phyloP scores from a whole-genome alignment of 129 eudicot species.

The Smallanthus sonchifolius region DNA sequence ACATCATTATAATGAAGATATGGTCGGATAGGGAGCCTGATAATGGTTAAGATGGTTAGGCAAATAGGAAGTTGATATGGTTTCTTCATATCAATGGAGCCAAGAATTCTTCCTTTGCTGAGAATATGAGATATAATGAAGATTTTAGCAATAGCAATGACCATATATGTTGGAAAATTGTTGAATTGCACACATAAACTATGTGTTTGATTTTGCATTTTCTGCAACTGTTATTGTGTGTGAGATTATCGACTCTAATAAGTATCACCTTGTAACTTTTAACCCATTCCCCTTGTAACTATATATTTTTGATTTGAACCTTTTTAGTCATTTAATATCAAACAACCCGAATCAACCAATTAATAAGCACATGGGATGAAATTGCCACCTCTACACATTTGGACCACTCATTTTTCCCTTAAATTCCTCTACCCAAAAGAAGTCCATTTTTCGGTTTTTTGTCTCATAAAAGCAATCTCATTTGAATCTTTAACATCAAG shows the following conservation, averaged over 20 bases:
- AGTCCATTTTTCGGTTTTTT: not conserved
- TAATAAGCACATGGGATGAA: not conserved
- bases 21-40: not conserved
- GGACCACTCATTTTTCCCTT: not conserved
- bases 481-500: not conserved
- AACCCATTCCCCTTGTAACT: not conserved
- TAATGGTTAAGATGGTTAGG: not conserved
- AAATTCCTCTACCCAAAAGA: not conserved
- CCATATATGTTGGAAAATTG: not conserved
- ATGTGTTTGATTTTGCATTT: not conserved
- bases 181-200: not conserved
- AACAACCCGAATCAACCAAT: not conserved
- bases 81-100: slow-evolving; percentile 1
- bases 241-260: not conserved
- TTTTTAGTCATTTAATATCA: not conserved
- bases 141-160: not conserved
- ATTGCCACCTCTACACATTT: not conserved
- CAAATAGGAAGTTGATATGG: not conserved
- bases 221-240: not conserved
- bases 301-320: not conserved
- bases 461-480: not conserved
- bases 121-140: not conserved
- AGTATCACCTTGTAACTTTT: not conserved
- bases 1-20: not conserved
- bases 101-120: not conserved